phyloP scores from a whole-genome alignment of 73 alveolate species.

The Durusdinium trenchii region DNA sequence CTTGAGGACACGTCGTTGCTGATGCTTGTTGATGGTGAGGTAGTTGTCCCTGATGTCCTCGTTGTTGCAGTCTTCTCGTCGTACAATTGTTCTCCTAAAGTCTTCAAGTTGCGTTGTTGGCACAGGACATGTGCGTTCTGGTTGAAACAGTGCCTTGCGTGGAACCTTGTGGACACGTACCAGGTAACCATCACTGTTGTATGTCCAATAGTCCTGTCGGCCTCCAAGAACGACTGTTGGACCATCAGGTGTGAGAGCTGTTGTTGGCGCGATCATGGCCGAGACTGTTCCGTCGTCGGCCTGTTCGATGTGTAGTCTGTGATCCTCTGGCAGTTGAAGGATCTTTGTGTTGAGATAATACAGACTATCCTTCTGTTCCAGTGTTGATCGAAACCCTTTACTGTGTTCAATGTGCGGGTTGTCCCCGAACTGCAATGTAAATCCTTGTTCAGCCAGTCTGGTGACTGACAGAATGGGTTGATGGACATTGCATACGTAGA shows the following conservation, averaged over 20 bases:
- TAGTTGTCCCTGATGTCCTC: neutral
- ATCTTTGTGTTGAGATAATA: too few relatives aligned
- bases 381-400: too few relatives aligned
- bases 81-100: conserved; percentile 1
- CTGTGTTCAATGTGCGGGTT: too few relatives aligned
- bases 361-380: too few relatives aligned
- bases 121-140: neutral
- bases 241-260: neutral
- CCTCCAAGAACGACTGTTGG: neutral
- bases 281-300: neutral
- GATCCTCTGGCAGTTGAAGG: too few relatives aligned
- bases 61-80: neutral
- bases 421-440: too few relatives aligned
- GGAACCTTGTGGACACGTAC: neutral
- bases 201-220: conserved; percentile 1
- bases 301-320: neutral
- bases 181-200: neutral
- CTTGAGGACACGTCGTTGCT: neutral
- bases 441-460: too few relatives aligned
- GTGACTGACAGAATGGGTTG: too few relatives aligned
- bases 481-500: too few relatives aligned
- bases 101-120: neutral
- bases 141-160: conserved; percentile 19
- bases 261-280: conserved; percentile 36
- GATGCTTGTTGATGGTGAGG: neutral